Conservation (phyloP, 805 yeast species). For the Clavispora fructus region DNA sequence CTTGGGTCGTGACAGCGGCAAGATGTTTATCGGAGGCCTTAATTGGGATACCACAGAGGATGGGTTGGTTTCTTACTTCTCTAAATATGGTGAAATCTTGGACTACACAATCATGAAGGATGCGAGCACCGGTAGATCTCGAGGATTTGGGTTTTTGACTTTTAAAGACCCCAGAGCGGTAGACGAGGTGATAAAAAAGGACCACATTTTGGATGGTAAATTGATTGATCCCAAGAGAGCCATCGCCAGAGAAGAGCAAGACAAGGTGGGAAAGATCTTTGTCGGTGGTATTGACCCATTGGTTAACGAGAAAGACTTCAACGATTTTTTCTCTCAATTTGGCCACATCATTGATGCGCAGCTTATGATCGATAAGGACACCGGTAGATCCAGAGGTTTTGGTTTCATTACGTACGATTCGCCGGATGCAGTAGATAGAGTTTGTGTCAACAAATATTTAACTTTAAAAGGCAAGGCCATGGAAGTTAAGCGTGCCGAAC, state of each 20-base stretch:
- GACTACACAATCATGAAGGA: slow-evolving; percentile 95
- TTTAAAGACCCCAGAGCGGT: slow-evolving; percentile 79
- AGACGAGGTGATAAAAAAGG: slow-evolving; percentile 77
- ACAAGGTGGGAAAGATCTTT: slow-evolving; percentile 91
- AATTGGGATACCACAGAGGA: slow-evolving; percentile 98
- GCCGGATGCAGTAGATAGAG: slow-evolving; percentile 89
- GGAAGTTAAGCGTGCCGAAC: slow-evolving; percentile 82
- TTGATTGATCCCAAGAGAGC: slow-evolving; percentile 97
- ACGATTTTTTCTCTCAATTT: slow-evolving; percentile 76
- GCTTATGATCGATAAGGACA: slow-evolving; percentile 93
- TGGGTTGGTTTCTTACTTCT: slow-evolving; percentile 71
- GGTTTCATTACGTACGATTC: slow-evolving; percentile 95
- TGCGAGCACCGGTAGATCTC: slow-evolving; percentile 74
- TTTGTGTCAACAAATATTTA: slow-evolving; percentile 74
- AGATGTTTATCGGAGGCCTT: slow-evolving; percentile 94
- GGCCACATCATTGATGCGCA: slow-evolving; percentile 94
- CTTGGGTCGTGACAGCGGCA: slow-evolving; percentile 62
- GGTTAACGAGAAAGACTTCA: slow-evolving; percentile 87
- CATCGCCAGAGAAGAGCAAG: slow-evolving; percentile 95
- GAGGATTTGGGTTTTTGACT: slow-evolving; percentile 93
- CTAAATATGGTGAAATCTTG: slow-evolving; percentile 81
- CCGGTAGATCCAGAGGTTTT: slow-evolving; percentile 95
- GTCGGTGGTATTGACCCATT: slow-evolving; percentile 96
- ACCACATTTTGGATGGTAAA: slow-evolving; percentile 90
- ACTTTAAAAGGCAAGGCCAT: slow-evolving; percentile 80